Conservation (phyloP, 1,139 yeast species). For the Nakaseomyces delphensis region DNA sequence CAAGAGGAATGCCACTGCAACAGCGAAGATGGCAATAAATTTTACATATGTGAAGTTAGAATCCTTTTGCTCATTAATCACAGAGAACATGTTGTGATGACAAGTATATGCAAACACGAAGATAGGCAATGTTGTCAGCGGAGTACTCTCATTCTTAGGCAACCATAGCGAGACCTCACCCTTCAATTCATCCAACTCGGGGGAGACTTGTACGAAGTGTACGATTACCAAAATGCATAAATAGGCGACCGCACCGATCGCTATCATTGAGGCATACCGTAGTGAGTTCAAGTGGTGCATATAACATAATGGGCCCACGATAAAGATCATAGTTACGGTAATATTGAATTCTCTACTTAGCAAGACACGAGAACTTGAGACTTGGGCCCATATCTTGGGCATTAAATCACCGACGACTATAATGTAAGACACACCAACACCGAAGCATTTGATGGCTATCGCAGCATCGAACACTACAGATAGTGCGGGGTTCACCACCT, state of each 20-base stretch:
- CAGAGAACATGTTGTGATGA: constrained; percentile 88
- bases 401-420: constrained; percentile 86
- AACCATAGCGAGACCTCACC: constrained; percentile 36
- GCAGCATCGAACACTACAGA: constrained; percentile 83
- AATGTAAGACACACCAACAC: constrained; percentile 82
- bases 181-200: constrained; percentile 46
- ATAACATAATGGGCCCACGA: constrained; percentile 69
- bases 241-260: constrained; percentile 72
- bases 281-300: constrained; percentile 71
- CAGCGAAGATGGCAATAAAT: constrained; percentile 47
- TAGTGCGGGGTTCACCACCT: constrained; percentile 74
- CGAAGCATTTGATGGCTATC: constrained; percentile 85
- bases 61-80: constrained; percentile 68
- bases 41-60: constrained; percentile 45
- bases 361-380: constrained; percentile 55
- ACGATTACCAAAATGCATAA: constrained; percentile 60
- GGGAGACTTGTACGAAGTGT: constrained; percentile 43
- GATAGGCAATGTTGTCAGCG: constrained; percentile 75
- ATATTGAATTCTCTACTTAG: constrained; percentile 56
- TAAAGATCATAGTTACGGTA: constrained; percentile 45
- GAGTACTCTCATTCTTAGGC: constrained; percentile 34
- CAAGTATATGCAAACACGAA: constrained; percentile 93
- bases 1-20: constrained; percentile 50
- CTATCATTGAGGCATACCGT: constrained; percentile 79
- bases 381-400: constrained; percentile 70